Conservation (phyloP, 768 basidiomycete genomes). For the Tubosaeta sp. region DNA sequence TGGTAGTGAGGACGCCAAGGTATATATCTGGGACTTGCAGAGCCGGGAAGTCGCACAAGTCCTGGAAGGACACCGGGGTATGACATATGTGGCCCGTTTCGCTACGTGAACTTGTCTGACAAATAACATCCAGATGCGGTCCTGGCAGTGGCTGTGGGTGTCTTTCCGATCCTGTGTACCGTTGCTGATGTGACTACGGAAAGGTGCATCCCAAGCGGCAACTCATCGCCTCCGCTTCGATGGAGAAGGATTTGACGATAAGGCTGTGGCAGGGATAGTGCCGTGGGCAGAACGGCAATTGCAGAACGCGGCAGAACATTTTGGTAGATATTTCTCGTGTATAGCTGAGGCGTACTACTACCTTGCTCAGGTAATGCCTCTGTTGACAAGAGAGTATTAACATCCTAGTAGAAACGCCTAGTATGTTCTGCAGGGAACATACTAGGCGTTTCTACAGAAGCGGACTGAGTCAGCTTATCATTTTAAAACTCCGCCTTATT, state of each 20-base stretch:
- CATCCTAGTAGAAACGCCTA: too few species aligned
- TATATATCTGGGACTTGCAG: slow-evolving; percentile 90
- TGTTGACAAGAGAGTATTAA: too few species aligned
- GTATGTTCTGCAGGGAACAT: slow-evolving; percentile 48
- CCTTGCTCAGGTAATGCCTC: too few species aligned
- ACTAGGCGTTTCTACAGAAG: slow-evolving; percentile 4
- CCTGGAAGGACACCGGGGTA: slow-evolving; percentile 80
- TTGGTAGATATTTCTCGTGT: too few species aligned
- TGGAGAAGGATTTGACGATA: slow-evolving; percentile 86
- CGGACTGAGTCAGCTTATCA: slow-evolving; percentile 18
- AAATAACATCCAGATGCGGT: slow-evolving; percentile 46
- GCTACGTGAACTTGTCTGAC: background rate
- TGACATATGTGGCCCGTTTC: slow-evolving; percentile 13
- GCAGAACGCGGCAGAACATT: too few species aligned
- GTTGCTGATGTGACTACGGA: slow-evolving; percentile 8
- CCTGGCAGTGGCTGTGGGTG: slow-evolving; percentile 68
- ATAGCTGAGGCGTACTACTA: too few species aligned
- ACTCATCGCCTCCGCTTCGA: slow-evolving; percentile 83
- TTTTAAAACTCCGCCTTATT: slow-evolving; percentile 15
- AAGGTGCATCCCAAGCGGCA: slow-evolving; percentile 73
- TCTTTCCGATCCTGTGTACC: slow-evolving; percentile 5
- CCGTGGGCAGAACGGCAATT: too few species aligned
- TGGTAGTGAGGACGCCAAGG: slow-evolving; percentile 86
- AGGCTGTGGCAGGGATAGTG: slow-evolving; percentile 80
- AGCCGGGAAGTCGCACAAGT: slow-evolving; percentile 70